Evolutionary conservation across 2,329 filamentous ascomycete species (phyloP).

Genomic region (Macrophomina pseudophaseolina): DNA sequence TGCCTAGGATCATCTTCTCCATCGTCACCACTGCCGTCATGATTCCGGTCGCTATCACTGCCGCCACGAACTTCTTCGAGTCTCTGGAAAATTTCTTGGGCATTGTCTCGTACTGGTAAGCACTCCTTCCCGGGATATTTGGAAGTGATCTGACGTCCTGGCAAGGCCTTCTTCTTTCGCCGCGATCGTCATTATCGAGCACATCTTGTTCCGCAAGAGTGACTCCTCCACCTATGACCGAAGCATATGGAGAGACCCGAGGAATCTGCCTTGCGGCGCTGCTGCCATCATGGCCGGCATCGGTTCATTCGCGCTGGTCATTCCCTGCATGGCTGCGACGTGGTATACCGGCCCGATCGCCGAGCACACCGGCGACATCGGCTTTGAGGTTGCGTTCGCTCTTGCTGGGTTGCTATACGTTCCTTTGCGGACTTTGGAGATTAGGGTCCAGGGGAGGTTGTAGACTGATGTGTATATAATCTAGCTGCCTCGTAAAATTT

Average conservation of each 20-base stretch:
- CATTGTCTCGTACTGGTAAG: constrained; percentile 43
- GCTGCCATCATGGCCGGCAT: constrained; percentile 48
- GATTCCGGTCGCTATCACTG: constrained; percentile 63
- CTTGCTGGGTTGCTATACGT: constrained; percentile 52
- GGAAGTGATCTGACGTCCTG: background rate
- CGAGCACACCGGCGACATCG: constrained; percentile 65
- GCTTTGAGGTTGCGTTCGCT: constrained; percentile 67
- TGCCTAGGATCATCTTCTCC: constrained; percentile 33
- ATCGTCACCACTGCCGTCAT: constrained; percentile 63
- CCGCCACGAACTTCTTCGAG: constrained; percentile 62
- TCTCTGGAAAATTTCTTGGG: constrained; percentile 53
- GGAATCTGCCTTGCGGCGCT: constrained; percentile 47
- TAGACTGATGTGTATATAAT: background rate
- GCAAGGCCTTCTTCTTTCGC: constrained; percentile 37
- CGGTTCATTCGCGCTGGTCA: constrained; percentile 53
- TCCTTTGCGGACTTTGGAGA: constrained; percentile 50
- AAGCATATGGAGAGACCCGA: constrained; percentile 45
- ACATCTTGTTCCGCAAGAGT: constrained; percentile 45
- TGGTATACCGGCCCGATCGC: constrained; percentile 69
- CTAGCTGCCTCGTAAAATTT: too few species aligned
- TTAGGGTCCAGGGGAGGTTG: background rate
- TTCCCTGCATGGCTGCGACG: constrained; percentile 65
- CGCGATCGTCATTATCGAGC: constrained; percentile 42
- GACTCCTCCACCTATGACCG: constrained; percentile 44
- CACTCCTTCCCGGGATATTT: too few species aligned